phyloP scores from a whole-genome alignment of 805 yeast genomes.

The Pichia deserticola region DNA sequence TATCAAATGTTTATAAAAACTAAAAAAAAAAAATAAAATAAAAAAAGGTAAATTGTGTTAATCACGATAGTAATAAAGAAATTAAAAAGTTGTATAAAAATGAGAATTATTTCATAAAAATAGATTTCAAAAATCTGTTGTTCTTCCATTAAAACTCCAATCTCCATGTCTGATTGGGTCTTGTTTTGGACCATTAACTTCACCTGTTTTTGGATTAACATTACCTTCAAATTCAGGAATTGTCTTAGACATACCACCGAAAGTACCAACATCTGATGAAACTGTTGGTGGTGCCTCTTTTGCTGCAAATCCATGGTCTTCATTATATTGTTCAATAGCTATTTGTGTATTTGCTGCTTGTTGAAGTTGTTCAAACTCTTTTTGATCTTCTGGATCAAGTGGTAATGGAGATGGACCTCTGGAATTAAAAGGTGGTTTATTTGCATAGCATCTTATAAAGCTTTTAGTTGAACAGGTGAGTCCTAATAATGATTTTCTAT shows the following conservation, averaged over 20 bases:
- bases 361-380: constrained; percentile 85
- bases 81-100: too few relatives aligned
- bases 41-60: too few relatives aligned
- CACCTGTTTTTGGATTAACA: constrained; percentile 89
- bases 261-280: constrained; percentile 45
- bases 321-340: constrained; percentile 69
- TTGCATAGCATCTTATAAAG: constrained; percentile 6
- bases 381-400: constrained; percentile 74
- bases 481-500: background rate
- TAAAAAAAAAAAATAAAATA: too few relatives aligned
- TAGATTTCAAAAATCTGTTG: constrained; percentile 68
- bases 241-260: constrained; percentile 62
- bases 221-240: constrained; percentile 96
- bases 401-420: constrained; percentile 53
- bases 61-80: too few relatives aligned
- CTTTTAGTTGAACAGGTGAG: background rate
- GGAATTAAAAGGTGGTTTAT: constrained; percentile 12
- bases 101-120: too few relatives aligned
- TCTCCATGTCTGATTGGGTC: constrained; percentile 84
- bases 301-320: constrained; percentile 18
- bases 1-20: too few relatives aligned
- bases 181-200: constrained; percentile 94
- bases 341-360: constrained; percentile 72
- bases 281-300: constrained; percentile 29
- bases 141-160: constrained; percentile 93